Evolutionary conservation across 306 rosid species (phyloP).

Genomic region (Sophora flavescens): DNA sequence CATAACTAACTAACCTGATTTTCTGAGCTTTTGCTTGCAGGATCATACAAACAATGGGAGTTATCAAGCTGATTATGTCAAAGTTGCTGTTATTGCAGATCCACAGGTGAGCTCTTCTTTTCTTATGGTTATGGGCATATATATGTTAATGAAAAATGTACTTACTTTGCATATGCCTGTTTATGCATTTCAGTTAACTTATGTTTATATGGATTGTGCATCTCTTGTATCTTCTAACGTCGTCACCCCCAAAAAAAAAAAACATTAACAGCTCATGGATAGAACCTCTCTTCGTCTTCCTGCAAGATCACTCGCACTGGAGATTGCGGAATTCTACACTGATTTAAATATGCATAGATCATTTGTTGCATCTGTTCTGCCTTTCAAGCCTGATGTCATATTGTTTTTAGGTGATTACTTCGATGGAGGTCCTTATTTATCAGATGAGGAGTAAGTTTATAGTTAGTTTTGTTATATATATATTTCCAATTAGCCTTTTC

Average conservation of each 20-base stretch:
- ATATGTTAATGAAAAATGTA: not conserved
- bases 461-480: slow-evolving; percentile 11
- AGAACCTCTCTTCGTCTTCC: slow-evolving; percentile 77
- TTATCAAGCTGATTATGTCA: slow-evolving; percentile 55
- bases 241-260: slow-evolving; percentile 8
- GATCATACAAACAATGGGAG: slow-evolving; percentile 46
- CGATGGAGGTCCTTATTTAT: slow-evolving; percentile 80
- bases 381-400: slow-evolving; percentile 75
- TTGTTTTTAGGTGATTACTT: slow-evolving; percentile 86
- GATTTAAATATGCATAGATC: slow-evolving; percentile 89
- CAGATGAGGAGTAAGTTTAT: slow-evolving; percentile 70
- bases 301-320: slow-evolving; percentile 73
- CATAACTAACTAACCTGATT: slow-evolving; percentile 21
- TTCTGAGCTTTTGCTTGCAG: slow-evolving; percentile 37
- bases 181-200: slow-evolving; percentile 19
- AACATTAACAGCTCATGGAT: slow-evolving; percentile 78
- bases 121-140: slow-evolving; percentile 7
- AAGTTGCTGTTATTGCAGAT: slow-evolving; percentile 80
- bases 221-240: slow-evolving; percentile 33
- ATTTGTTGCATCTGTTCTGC: slow-evolving; percentile 68
- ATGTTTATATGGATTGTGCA: slow-evolving; percentile 9
- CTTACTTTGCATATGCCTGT: slow-evolving; percentile 19
- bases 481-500: not conserved
- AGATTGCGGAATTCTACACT: slow-evolving; percentile 75
- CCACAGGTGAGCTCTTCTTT: slow-evolving; percentile 71